Percentiles rank a stretch among this genome's conserved stretches.
Conservation (phyloP, 2,329 filamentous ascomycete genomes). For the Ophioceras dolichostomum region DNA sequence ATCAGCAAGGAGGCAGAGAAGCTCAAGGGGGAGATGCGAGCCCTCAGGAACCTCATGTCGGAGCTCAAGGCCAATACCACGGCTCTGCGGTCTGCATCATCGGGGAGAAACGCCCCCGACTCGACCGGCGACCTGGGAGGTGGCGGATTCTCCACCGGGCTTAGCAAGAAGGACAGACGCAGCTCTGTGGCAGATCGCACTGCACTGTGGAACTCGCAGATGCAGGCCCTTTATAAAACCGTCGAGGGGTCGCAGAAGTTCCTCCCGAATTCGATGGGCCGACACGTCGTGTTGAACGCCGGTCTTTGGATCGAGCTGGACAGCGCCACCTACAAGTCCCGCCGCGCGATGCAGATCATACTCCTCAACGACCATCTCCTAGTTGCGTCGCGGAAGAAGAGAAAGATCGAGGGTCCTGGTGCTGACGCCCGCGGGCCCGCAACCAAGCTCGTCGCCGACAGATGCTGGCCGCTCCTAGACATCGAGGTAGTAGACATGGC, state of each 20-base stretch:
- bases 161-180: constrained; percentile 67
- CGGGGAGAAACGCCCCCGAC: constrained; percentile 16
- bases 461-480: constrained; percentile 88
- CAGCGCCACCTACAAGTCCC: constrained; percentile 91
- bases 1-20: constrained; percentile 99
- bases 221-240: constrained; percentile 83
- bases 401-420: constrained; percentile 58
- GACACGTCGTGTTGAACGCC: constrained; percentile 88
- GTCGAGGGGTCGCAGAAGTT: constrained; percentile 99
- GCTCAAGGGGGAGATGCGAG: constrained; percentile 90
- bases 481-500: constrained; percentile 87
- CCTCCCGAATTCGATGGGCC: constrained; percentile 76
- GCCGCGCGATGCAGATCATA: constrained; percentile 80
- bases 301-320: constrained; percentile 93
- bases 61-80: constrained; percentile 74
- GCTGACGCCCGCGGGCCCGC: constrained; percentile 37
- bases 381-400: constrained; percentile 85
- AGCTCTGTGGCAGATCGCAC: constrained; percentile 71
- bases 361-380: constrained; percentile 90
- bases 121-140: constrained; percentile 33
- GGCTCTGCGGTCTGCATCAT: constrained; percentile 48
- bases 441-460: constrained; percentile 79
- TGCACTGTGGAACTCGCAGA: constrained; percentile 55
- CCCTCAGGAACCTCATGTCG: constrained; percentile 78
- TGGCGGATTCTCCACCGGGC: constrained; percentile 34